Evolutionary conservation across 2,329 filamentous ascomycete genomes (phyloP).

Genomic region (Colletotrichum spaethianum): DNA sequence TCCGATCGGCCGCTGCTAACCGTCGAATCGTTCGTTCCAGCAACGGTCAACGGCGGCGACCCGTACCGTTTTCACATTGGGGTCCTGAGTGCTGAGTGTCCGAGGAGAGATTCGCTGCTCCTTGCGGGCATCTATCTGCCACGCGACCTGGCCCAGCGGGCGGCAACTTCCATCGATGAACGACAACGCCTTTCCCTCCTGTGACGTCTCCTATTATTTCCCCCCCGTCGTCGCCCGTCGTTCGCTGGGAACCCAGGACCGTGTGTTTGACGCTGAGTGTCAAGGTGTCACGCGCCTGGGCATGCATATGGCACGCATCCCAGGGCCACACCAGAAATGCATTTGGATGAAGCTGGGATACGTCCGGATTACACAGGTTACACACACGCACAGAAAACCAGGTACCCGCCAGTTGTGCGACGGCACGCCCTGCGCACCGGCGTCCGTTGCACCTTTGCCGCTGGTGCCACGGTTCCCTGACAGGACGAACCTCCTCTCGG

Average conservation of each 20-base stretch:
- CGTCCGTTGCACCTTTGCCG: conserved; percentile 27
- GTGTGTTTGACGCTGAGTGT: conserved; percentile 30
- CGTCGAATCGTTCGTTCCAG: not conserved
- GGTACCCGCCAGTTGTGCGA: conserved; percentile 19
- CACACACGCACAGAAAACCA: conserved; percentile 7
- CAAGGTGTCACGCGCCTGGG: conserved; percentile 33
- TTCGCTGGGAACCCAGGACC: not conserved
- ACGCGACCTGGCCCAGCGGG: not conserved
- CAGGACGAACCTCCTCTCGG: conserved; percentile 38
- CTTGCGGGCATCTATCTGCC: not conserved
- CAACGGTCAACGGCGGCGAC: not conserved
- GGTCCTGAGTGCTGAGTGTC: not conserved
- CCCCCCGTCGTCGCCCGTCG: not conserved
- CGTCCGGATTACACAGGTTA: not conserved
- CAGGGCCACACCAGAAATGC: conserved; percentile 10
- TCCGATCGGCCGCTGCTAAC: conserved; percentile 26
- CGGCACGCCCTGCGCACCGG: conserved; percentile 28
- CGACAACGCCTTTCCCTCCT: not conserved
- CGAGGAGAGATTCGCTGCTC: not conserved
- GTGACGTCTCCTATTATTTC: not conserved
- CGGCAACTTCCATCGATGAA: not conserved
- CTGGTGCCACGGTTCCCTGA: conserved; percentile 31
- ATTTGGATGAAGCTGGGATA: conserved; percentile 20
- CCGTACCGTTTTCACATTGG: not conserved
- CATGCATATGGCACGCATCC: conserved; percentile 3